Evolutionary conservation across 768 basidiomycete species (phyloP).

Genomic region (Butyriboletus loyo): DNA sequence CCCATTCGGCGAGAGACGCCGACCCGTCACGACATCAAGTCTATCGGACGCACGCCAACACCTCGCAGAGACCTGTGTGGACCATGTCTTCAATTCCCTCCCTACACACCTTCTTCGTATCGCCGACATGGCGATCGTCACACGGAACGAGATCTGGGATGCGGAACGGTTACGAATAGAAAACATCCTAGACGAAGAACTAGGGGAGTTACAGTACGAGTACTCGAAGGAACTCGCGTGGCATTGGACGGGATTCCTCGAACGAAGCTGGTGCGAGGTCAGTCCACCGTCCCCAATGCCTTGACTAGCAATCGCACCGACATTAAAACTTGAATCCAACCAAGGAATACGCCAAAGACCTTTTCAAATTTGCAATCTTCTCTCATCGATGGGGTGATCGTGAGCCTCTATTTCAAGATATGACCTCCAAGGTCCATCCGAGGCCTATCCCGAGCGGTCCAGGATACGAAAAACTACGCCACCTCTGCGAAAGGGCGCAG

Average conservation of each 20-base stretch:
- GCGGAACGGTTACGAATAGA: constrained; percentile 1
- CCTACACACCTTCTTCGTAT: constrained; percentile 3
- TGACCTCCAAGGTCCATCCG: not conserved
- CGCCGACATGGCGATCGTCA: constrained; percentile 6
- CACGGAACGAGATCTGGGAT: constrained; percentile 5
- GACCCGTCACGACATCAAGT: not conserved
- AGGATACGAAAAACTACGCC: constrained; percentile 5
- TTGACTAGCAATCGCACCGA: no score
- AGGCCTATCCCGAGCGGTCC: not conserved
- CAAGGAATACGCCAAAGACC: constrained; percentile 6
- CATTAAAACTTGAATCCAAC: not conserved
- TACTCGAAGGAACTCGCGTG: not conserved
- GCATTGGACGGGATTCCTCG: constrained; percentile 8
- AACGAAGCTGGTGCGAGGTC: constrained; percentile 6
- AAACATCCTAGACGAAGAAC: not conserved
- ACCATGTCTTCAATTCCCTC: constrained; percentile 9
- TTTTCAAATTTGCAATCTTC: constrained; percentile 9
- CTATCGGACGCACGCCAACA: constrained; percentile 3
- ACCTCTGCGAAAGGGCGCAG: constrained; percentile 7
- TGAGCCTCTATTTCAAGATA: constrained; percentile 1
- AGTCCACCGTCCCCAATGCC: not conserved
- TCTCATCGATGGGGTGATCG: constrained; percentile 10
- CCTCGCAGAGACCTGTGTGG: constrained; percentile 1
- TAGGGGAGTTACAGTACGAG: not conserved
- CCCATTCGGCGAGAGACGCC: constrained; percentile 5